Evolutionary conservation across 148 eudicot species (phyloP).

Genomic region (Chenopodium album): DNA sequence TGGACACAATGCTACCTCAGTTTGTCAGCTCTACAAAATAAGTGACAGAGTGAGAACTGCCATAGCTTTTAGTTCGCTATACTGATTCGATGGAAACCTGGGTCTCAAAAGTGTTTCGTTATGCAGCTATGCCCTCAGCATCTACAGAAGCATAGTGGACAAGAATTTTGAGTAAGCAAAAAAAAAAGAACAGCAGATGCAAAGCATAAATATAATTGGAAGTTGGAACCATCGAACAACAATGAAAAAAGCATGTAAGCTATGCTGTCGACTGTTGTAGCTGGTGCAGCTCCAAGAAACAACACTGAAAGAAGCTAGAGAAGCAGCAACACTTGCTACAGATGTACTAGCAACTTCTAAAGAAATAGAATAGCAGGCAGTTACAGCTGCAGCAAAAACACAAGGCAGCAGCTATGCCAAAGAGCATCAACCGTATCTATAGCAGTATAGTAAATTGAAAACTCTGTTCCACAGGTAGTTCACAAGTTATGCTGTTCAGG

Average conservation of each 20-base stretch:
- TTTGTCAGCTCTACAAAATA: too few species aligned
- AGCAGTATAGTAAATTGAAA: background rate
- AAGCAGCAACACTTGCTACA: background rate
- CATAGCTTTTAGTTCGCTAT: too few species aligned
- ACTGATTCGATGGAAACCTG: too few species aligned
- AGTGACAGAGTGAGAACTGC: too few species aligned
- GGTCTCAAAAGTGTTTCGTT: background rate
- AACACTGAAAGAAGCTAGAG: background rate
- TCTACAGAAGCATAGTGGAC: background rate
- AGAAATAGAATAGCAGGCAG: background rate
- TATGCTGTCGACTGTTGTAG: background rate
- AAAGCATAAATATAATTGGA: background rate
- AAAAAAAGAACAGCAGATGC: background rate
- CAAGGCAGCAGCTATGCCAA: background rate
- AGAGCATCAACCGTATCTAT: background rate
- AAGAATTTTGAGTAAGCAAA: background rate
- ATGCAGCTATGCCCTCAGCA: background rate
- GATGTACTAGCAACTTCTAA: background rate
- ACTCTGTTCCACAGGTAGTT: too few species aligned
- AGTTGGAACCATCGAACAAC: background rate
- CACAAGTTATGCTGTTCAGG: background rate
- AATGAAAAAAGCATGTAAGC: background rate
- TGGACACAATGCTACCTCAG: background rate
- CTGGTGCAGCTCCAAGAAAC: background rate
- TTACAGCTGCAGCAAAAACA: background rate